Evolutionary conservation across 208 protist species (phyloP), one percentile per base, ranked within the genome.

Genomic region (Trypanosomatidae sp.): DNA sequence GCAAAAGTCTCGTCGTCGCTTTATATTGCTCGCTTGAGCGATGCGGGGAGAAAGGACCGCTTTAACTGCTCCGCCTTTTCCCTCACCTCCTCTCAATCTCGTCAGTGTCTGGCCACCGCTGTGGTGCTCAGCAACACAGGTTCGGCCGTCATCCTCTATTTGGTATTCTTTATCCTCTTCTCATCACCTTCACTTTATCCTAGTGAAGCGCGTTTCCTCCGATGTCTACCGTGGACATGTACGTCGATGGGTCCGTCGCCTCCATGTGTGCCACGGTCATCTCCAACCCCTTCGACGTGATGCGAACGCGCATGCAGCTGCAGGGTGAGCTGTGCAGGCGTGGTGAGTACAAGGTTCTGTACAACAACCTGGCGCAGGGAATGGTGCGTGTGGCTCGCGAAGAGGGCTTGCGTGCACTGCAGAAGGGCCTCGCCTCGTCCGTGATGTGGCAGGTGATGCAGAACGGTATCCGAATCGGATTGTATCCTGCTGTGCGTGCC

Each of bases 271-370:
- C 89, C 13, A 78, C 76, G 4, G 15, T 92, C 41, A 55, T 94
- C 49, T 91, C 87, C 17, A 94, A 91, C 60, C 89, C 89, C 5
- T 90, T 92, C 44, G 89, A 94, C 52, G 85, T 92, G 60, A 91
- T 94, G 81, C 86, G 83, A 22, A 91, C 86, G 2, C 84, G 89
- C 53, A 80, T 91, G 80, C 87, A 92, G 74, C 74, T 94, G 41
- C 89, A 94, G 52, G 89, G 89, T 22, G 84, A 91, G 76, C 55
- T 91, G 70, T 70, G 67, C 66, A 69, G 64, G 41, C 71, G 62
- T 28, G 89, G 89, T 5, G 49, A 79, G 33, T 94, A 91, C 73
- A 67, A 59, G 15, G 77, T 82, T 6, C n/a, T 77, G 49, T 94
- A 94, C 77, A 59, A 64, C 39, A 89, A 83, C 65, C 50, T 92